Evolutionary conservation across 208 protist genomes (phyloP).

Genomic region (Acanthamoeba healyi): DNA sequence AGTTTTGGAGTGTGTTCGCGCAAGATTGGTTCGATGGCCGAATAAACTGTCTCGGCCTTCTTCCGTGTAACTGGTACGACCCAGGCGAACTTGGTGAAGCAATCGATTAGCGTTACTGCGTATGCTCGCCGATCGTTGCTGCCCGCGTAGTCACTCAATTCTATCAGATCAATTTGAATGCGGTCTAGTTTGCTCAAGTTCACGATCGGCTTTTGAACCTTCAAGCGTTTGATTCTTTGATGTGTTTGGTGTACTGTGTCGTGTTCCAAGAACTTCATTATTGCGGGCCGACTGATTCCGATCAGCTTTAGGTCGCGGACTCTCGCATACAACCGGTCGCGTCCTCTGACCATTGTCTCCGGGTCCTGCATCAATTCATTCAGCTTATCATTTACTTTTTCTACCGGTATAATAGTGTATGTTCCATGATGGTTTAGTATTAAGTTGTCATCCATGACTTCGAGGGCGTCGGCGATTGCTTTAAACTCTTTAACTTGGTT

Average conservation of each 20-base stretch:
- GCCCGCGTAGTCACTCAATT: not conserved
- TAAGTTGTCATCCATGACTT: too few relatives aligned
- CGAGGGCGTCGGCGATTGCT: too few relatives aligned
- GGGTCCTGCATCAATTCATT: too few relatives aligned
- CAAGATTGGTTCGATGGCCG: not conserved
- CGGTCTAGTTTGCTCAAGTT: not conserved
- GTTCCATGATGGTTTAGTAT: too few relatives aligned
- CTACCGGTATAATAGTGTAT: too few relatives aligned
- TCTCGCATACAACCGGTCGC: too few relatives aligned
- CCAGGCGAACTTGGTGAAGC: not conserved
- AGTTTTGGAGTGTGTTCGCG: constrained; percentile 2
- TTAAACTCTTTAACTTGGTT: too few relatives aligned
- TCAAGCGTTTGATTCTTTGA: not conserved
- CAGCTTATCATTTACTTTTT: too few relatives aligned
- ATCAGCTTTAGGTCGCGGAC: not conserved
- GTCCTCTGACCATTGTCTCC: too few relatives aligned
- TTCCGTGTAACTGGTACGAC: not conserved
- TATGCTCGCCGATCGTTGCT: not conserved
- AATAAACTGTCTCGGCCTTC: not conserved
- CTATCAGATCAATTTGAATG: not conserved
- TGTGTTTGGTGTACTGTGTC: not conserved
- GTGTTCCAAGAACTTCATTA: not conserved
- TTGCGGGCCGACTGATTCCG: not conserved
- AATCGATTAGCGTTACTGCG: not conserved
- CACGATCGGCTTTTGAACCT: not conserved